Evolutionary conservation across 2,329 filamentous ascomycete genomes (phyloP).

Genomic region (Ophiocordyceps camponoti-saundersi): DNA sequence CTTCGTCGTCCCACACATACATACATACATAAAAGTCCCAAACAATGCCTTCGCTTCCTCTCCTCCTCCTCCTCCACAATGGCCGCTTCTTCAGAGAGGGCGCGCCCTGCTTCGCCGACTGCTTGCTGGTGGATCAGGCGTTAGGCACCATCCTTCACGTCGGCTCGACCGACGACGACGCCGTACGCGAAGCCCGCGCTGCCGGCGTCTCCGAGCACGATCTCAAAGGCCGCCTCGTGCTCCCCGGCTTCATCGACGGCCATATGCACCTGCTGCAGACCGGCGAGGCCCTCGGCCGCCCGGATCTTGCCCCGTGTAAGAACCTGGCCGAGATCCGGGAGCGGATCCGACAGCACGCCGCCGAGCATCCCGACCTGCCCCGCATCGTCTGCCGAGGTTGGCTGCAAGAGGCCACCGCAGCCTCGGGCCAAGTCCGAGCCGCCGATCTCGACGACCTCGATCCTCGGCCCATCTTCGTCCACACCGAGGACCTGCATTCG

Average conservation of each 20-base stretch:
- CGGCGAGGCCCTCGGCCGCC: constrained; percentile 34
- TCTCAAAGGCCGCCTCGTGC: constrained; percentile 18
- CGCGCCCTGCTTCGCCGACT: constrained; percentile 5
- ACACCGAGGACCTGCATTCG: constrained; percentile 38
- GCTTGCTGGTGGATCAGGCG: constrained; percentile 15
- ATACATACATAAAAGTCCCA: too few species aligned
- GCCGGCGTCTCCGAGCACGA: constrained; percentile 10
- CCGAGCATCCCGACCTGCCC: constrained; percentile 25
- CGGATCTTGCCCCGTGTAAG: constrained; percentile 29
- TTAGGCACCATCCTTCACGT: constrained; percentile 15
- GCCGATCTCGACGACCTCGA: constrained; percentile 33
- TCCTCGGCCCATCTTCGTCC: constrained; percentile 35
- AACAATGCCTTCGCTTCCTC: background rate
- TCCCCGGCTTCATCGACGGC: constrained; percentile 40
- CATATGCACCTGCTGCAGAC: constrained; percentile 38
- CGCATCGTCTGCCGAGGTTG: constrained; percentile 37
- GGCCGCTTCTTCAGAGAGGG: background rate
- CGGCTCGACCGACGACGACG: constrained; percentile 11
- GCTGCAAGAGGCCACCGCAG: constrained; percentile 32
- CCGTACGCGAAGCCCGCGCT: constrained; percentile 8
- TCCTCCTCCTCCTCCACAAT: background rate
- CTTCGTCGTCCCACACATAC: background rate
- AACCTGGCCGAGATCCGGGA: constrained; percentile 29
- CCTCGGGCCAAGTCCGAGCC: background rate
- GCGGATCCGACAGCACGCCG: constrained; percentile 26